Evolutionary conservation across 805 yeast species (phyloP).

Genomic region (Candida michaelii): DNA sequence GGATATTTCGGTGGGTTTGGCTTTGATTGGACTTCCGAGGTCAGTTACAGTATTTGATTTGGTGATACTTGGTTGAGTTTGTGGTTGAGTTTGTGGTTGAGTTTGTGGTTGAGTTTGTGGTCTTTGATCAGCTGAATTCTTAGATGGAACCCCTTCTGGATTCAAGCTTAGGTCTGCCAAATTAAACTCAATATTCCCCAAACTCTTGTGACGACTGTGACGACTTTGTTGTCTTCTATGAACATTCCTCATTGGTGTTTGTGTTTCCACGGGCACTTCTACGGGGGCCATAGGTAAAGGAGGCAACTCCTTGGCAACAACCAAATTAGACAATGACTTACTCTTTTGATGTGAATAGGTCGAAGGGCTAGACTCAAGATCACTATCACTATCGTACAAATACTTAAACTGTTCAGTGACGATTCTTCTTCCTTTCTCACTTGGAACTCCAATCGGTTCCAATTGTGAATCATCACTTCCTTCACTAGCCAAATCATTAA

Average conservation of each 20-base stretch:
- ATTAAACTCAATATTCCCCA: conserved; percentile 33
- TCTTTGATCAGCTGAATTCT: not conserved
- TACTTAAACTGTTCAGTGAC: conserved; percentile 26
- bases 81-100: conserved; percentile 2
- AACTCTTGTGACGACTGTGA: conserved; percentile 40
- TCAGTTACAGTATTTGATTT: no score
- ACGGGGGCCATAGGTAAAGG: conserved; percentile 13
- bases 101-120: not conserved
- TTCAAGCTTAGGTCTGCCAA: conserved; percentile 13
- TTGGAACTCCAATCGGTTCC: conserved; percentile 40
- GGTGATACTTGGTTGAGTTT: conserved; percentile 5
- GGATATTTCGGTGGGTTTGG: no score
- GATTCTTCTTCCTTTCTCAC: conserved; percentile 28
- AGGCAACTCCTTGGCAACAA: conserved; percentile 13
- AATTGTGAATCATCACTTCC: conserved; percentile 12
- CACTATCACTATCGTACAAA: conserved; percentile 27
- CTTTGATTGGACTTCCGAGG: no score
- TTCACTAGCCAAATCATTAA: conserved; percentile 26
- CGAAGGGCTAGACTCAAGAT: conserved; percentile 25
- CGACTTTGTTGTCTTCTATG: conserved; percentile 17
- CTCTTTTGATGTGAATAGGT: conserved; percentile 18
- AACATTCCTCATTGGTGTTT: conserved; percentile 16
- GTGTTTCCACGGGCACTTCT: conserved; percentile 8
- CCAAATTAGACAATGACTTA: conserved; percentile 23
- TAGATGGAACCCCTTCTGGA: not conserved